phyloP scores from a whole-genome alignment of 495 filamentous ascomycete genomes.

The Cercophora newfieldiana region DNA sequence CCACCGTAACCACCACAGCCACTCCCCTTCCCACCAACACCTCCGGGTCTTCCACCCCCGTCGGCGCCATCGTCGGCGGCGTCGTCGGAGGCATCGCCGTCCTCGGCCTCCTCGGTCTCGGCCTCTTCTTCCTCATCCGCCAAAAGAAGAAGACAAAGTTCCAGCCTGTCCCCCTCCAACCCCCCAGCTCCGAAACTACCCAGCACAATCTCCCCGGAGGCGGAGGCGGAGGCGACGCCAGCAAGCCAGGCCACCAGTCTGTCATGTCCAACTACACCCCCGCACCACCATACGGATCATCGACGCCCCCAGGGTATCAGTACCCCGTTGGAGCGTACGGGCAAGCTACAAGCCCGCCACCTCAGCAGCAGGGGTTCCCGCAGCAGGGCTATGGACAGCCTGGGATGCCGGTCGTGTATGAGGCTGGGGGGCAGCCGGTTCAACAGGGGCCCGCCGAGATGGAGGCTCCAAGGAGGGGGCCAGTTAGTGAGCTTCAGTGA shows the following conservation, averaged over 20 bases:
- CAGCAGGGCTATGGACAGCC: not conserved
- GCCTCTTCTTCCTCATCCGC: constrained; percentile 40
- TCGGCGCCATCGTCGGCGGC: constrained; percentile 51
- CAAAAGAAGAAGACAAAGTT: constrained; percentile 28
- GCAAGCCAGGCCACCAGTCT: constrained; percentile 9
- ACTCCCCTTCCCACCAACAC: constrained; percentile 1
- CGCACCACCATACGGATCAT: not conserved
- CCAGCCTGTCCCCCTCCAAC: constrained; percentile 4
- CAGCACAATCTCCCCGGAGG: not conserved
- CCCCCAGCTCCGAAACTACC: constrained; percentile 7
- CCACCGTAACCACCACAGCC: constrained; percentile 9
- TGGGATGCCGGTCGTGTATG: not conserved
- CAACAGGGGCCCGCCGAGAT: not conserved
- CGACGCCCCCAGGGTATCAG: not conserved
- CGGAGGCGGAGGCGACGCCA: not conserved
- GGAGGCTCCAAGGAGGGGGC: not conserved
- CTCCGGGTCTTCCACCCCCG: constrained; percentile 30
- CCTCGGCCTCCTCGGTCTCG: constrained; percentile 43
- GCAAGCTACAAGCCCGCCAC: not conserved
- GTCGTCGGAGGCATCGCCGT: constrained; percentile 49
- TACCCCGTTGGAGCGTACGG: not conserved
- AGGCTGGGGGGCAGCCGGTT: not conserved
- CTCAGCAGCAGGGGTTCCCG: not conserved
- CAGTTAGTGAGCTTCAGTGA: not conserved
- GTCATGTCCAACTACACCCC: not conserved